Base-by-base conservation (phyloP, 768 basidiomycete genomes). In the Xanthoconium stramineum region DNA sequence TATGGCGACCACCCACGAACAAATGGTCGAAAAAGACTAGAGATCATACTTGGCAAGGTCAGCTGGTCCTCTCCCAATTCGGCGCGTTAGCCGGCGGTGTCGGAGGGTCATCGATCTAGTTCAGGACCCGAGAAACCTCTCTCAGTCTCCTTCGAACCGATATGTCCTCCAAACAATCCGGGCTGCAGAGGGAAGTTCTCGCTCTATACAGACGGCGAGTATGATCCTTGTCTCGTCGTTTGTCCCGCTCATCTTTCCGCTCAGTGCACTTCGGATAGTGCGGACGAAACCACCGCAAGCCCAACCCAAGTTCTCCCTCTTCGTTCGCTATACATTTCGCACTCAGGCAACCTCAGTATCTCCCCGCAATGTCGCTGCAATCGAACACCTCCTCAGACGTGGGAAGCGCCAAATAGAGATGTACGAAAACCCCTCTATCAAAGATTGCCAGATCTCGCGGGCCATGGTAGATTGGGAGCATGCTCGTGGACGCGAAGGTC, bases 371-470 rank as follows among this genome's bases (percentile, higher is more conserved):
- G 76, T 92, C 56, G 77, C 78, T 52, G 81, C 81, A 10, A 80
- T 93, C 37, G 91, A 94, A 62, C 86, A 91, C 67, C 75, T 91
- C 35, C 66, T 94, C n/a, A 80, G 91, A 45, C 82, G 81, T 52
- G 88, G 88, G 3, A 70, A 63, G 47, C 76, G 84, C 58, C 88
- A 90, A 61, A 62, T 92, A 38, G 88, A 89, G 63, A 76, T 79
- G 70, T 90, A 84, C 61, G 86, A 90, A 71, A 80, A 80, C 52
- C 65, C 75, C 7, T 78, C 79, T 5, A 87, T 92, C 52, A 86
- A 76, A 61, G 86, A 92, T 65, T 90, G 88, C 64, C 86, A 82
- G 75, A 81, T 92, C 30, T 89, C 87, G 13, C 75, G 76, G 50
- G 82, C 82, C 43, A 92, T 91, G 89, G 61, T 74, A 42, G 74